Conservation (phyloP, 352 stramenopile genomes). For the Phytophthora cajani region DNA sequence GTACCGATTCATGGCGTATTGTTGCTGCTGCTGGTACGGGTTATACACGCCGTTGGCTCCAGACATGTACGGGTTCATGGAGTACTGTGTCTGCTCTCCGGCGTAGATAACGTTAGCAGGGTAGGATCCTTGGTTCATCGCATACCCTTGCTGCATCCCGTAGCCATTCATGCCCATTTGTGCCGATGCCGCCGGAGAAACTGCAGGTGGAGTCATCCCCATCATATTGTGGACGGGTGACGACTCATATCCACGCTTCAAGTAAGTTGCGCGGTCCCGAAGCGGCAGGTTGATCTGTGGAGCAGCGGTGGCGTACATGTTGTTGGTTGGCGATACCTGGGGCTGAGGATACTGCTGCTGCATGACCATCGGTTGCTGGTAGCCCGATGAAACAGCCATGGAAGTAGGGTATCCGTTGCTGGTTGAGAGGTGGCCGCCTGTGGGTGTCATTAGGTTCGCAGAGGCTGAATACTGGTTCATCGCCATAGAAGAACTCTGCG, state of each 20-base stretch:
- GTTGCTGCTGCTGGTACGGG: slow-evolving; percentile 50
- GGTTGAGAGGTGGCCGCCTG: slow-evolving; percentile 20
- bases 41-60: slow-evolving; percentile 36
- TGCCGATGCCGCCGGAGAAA: slow-evolving; percentile 28
- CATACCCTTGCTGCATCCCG: slow-evolving; percentile 42
- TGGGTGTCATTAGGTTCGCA: slow-evolving; percentile 23
- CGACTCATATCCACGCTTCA: slow-evolving; percentile 53
- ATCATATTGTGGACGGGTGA: slow-evolving; percentile 41
- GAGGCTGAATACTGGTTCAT: slow-evolving; percentile 38
- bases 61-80: slow-evolving; percentile 44
- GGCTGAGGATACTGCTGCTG: slow-evolving; percentile 45
- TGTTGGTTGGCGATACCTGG: slow-evolving; percentile 45
- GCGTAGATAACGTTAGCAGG: slow-evolving; percentile 50
- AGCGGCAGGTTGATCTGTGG: slow-evolving; percentile 71
- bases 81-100: slow-evolving; percentile 33
- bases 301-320: slow-evolving; percentile 34
- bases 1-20: slow-evolving; percentile 54
- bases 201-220: slow-evolving; percentile 33
- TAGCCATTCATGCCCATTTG: slow-evolving; percentile 40
- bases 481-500: slow-evolving; percentile 41
- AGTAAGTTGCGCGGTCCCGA: slow-evolving; percentile 60
- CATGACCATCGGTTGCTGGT: slow-evolving; percentile 32
- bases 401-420: slow-evolving; percentile 34
- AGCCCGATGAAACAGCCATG: slow-evolving; percentile 27
- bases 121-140: slow-evolving; percentile 36